Conservation (phyloP, 2,329 filamentous ascomycete species). For the Talaromyces sp. region DNA sequence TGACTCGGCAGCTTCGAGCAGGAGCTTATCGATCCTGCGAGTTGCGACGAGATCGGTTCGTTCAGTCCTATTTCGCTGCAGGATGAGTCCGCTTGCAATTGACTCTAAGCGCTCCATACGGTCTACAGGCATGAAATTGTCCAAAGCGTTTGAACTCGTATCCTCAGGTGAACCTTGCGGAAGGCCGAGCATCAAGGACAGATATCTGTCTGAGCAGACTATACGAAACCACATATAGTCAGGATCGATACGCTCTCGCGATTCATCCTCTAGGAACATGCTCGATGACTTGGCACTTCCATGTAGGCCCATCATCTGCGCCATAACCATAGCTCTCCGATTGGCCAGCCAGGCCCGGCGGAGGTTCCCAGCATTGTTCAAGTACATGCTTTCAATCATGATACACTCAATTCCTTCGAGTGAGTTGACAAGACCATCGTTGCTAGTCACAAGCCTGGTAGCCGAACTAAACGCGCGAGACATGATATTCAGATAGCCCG, state of each 20-base stretch:
- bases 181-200: constrained; percentile 43
- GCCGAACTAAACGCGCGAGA: constrained; percentile 29
- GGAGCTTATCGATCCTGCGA: not conserved
- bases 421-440: constrained; percentile 37
- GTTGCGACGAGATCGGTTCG: not conserved
- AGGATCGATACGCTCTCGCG: not conserved
- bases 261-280: constrained; percentile 24
- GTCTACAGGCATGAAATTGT: constrained; percentile 33
- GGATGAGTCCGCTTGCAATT: constrained; percentile 44
- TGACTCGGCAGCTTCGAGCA: not conserved
- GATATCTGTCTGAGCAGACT: constrained; percentile 36
- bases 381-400: constrained; percentile 41
- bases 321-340: constrained; percentile 39
- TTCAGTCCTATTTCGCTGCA: constrained; percentile 43
- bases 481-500: constrained; percentile 25
- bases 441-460: constrained; percentile 32
- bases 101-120: constrained; percentile 47
- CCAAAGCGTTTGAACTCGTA: constrained; percentile 48
- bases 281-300: not conserved
- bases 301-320: constrained; percentile 42
- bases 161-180: constrained; percentile 29
- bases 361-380: constrained; percentile 40
- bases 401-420: constrained; percentile 45
- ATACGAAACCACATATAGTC: constrained; percentile 39
- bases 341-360: constrained; percentile 39